These are phyloP conservation scores for Smittium culicis DNA, from an alignment of 371 early-diverging fungal genomes.

Conservation along the genomic window DNA sequence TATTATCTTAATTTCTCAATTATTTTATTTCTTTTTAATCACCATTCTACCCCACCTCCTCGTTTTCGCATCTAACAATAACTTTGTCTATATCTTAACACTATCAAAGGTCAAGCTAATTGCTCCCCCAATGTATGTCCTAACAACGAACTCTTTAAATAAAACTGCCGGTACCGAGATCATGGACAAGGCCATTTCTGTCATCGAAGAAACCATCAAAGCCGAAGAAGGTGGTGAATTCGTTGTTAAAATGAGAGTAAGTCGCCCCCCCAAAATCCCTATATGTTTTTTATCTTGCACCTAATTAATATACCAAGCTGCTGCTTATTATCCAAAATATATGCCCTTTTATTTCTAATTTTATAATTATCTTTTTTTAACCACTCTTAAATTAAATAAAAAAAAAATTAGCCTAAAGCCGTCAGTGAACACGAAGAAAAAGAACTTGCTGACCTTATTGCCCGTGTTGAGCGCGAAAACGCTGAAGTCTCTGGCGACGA, in stretches of 20 bases:
- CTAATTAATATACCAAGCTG: background rate
- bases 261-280: background rate
- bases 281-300: background rate
- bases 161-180: conserved; percentile 71
- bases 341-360: too few relatives aligned
- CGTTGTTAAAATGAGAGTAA: conserved; percentile 64
- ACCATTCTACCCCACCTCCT: too few relatives aligned
- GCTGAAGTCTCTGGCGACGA: conserved; percentile 88
- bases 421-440: conserved; percentile 88
- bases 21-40: background rate
- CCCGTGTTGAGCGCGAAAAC: conserved; percentile 84
- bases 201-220: conserved; percentile 67
- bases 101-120: conserved; percentile 39
- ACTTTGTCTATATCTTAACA: background rate
- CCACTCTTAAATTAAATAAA: conserved; percentile 11
- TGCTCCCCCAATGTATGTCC: conserved; percentile 92
- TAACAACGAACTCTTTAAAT: conserved; percentile 77
- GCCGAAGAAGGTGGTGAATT: conserved; percentile 54
- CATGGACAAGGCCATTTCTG: conserved; percentile 75
- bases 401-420: conserved; percentile 40
- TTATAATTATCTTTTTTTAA: background rate
- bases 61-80: too few relatives aligned
- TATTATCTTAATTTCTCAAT: background rate
- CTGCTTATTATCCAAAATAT: too few relatives aligned
- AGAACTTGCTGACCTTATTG: conserved; percentile 87